These are phyloP conservation scores for Fusarium torreyae DNA, from an alignment of 2,329 filamentous ascomycete genomes.

Conservation along the genomic window DNA sequence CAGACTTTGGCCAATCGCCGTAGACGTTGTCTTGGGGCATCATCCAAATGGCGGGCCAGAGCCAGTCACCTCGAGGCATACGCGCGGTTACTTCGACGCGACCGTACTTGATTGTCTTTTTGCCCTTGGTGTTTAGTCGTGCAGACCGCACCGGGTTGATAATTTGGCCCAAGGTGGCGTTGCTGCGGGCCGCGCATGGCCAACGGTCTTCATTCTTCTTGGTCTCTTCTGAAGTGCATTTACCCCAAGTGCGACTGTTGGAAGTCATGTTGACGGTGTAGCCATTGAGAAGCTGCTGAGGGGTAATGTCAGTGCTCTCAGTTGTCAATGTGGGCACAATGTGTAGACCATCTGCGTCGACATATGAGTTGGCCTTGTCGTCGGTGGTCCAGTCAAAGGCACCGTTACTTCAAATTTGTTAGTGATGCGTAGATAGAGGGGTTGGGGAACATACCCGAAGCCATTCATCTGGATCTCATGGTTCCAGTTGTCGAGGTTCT, in stretches of 20 bases:
- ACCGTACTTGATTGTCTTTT: slow-evolving; percentile 64
- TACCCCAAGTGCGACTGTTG: slow-evolving; percentile 47
- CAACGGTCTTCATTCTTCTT: slow-evolving; percentile 35
- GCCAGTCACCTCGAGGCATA: slow-evolving; percentile 68
- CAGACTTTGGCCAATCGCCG: slow-evolving; percentile 65
- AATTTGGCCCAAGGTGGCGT: slow-evolving; percentile 60
- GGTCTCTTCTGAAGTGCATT: slow-evolving; percentile 56
- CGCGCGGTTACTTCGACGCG: slow-evolving; percentile 68
- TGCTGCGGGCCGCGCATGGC: slow-evolving; percentile 59
- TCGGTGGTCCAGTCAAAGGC: slow-evolving; percentile 68
- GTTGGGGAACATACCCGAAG: slow-evolving; percentile 53
- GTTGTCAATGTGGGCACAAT: slow-evolving; percentile 66
- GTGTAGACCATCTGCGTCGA: slow-evolving; percentile 63
- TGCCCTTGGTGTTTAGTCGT: slow-evolving; percentile 60
- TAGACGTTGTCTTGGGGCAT: slow-evolving; percentile 64
- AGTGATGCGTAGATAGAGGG: neutral
- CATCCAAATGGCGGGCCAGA: slow-evolving; percentile 66
- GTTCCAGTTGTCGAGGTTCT: slow-evolving; percentile 61
- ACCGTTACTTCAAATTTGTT: slow-evolving; percentile 47
- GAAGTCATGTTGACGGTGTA: slow-evolving; percentile 63
- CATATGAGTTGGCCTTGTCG: slow-evolving; percentile 62
- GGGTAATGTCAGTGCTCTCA: slow-evolving; percentile 49
- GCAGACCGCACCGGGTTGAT: slow-evolving; percentile 66
- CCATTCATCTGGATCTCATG: slow-evolving; percentile 60
- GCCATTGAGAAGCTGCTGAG: slow-evolving; percentile 54